A percentile compares a stretch with the other conserved stretches of the same genome.
phyloP scores from a whole-genome alignment of 139 green algal genomes.

The Gonium pectorale region DNA sequence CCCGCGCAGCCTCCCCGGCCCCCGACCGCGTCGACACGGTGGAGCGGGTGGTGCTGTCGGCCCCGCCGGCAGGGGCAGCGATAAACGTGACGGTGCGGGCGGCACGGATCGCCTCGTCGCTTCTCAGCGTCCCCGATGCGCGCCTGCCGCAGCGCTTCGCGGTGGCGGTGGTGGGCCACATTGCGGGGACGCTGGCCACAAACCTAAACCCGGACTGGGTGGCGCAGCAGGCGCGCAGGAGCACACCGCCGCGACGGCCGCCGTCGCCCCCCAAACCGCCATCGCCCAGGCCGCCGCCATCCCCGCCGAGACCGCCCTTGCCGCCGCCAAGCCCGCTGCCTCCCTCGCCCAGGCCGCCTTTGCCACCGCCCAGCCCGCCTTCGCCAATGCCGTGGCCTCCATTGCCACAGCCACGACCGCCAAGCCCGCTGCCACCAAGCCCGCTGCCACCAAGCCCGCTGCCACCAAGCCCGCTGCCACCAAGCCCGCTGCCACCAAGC shows the following conservation, averaged over 20 bases:
- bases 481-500: neutral
- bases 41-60: neutral
- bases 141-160: slow-evolving; percentile 69
- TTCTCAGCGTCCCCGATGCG: slow-evolving; percentile 58
- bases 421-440: neutral
- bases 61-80: neutral
- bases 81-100: neutral
- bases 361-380: neutral
- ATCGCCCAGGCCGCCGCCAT: slow-evolving; percentile 1
- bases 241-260: neutral
- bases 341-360: neutral
- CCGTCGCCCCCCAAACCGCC: neutral
- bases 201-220: slow-evolving; percentile 60
- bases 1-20: neutral
- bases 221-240: neutral
- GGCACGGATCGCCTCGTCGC: slow-evolving; percentile 55
- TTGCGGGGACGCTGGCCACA: slow-evolving; percentile 59
- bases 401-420: neutral
- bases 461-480: neutral
- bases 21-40: slow-evolving; percentile 12
- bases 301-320: neutral
- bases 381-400: no score
- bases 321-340: neutral
- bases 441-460: neutral
- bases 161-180: slow-evolving; percentile 73